Percentiles rank a stretch among this genome's conserved stretches.
phyloP scores from a whole-genome alignment of 2,329 filamentous ascomycete genomes.

The Colletotrichum gigasporum region DNA sequence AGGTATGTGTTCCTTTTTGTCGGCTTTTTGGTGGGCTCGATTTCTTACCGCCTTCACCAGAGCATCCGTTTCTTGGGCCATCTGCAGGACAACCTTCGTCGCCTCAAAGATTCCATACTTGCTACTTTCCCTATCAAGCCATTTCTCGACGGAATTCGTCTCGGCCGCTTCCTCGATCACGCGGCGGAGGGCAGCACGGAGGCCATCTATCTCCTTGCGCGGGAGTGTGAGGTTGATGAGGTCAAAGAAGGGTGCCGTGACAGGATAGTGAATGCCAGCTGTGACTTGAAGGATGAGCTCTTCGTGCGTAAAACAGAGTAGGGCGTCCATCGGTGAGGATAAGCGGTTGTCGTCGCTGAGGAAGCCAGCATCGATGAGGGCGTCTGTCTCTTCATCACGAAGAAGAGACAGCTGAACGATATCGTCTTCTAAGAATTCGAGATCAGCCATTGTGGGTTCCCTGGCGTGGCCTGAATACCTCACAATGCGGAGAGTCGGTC shows the following conservation, averaged over 20 bases:
- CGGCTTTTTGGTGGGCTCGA: not conserved
- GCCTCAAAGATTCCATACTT: constrained; percentile 37
- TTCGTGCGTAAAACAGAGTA: constrained; percentile 34
- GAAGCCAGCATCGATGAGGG: constrained; percentile 36
- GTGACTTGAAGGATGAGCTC: constrained; percentile 37
- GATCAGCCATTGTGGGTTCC: not conserved
- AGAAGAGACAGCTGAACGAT: constrained; percentile 38
- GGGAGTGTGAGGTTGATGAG: constrained; percentile 33
- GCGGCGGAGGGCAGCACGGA: constrained; percentile 27
- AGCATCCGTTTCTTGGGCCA: constrained; percentile 1
- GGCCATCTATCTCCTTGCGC: constrained; percentile 33
- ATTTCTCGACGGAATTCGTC: constrained; percentile 36
- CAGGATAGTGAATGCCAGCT: constrained; percentile 36
- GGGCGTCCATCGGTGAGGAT: constrained; percentile 32
- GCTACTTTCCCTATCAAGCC: constrained; percentile 34
- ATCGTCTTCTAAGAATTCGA: constrained; percentile 36
- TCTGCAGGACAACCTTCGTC: constrained; percentile 29
- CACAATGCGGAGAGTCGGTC: not conserved
- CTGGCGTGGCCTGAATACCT: not conserved
- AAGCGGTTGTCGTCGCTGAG: constrained; percentile 33
- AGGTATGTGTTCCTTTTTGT: constrained; percentile 12
- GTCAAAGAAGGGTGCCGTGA: constrained; percentile 31
- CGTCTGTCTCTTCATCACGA: constrained; percentile 40
- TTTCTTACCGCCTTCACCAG: constrained; percentile 29
- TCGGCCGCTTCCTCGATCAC: constrained; percentile 30